Evolutionary conservation across 768 basidiomycete species (phyloP), one percentile per base, ranked within the genome.

Genomic region (Macrolepiota albuminosa): DNA sequence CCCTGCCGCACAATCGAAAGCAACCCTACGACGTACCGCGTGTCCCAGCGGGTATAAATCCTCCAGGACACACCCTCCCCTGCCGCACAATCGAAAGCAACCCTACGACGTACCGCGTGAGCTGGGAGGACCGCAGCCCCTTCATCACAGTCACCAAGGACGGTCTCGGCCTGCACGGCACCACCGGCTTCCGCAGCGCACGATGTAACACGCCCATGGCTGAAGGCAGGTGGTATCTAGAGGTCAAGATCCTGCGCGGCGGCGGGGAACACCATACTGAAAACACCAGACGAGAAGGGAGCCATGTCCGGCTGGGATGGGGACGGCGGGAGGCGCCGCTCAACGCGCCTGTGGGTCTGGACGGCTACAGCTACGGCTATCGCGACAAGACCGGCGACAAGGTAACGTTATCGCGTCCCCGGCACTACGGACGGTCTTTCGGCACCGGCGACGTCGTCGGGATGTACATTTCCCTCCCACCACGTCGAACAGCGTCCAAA

Each of bases 341-440:
- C 46, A 96, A 97, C 64, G 93, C 86, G 0, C 97, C 97, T 0
- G 94, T 86, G 16, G 97, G 97, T 0, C 75, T 95, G 11, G 97
- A 99, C 67, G 95, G 89, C 2, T 98, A 98, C 72, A 89, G 88
- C 62, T 98, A 98, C 68, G 93, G 88, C 6, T 81, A 87, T 66
- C 85, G 96, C 54, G 97, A 99, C 81, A 93, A 87, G 66, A 88
- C 87, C 0, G 96, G 97, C 13, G 93, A 98, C 63, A 95, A 92
- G 73, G 87, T 96, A 46, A 88, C 89, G 1, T 75, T 95, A 10
- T 92, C 95, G 1, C 83, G 91, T 48, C 88, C 88, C 13, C 83
- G 85, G 49, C 80, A 87, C 8, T 98, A 97, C 67, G 93, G 91
- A 5, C 72, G 75, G 37, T 64, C 84, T 0, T 96, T 91, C 69